Evolutionary conservation across 176 grass and related monocot species (phyloP), one percentile per base, ranked within the genome.

Genomic region (Bonia amplexicaulis): DNA sequence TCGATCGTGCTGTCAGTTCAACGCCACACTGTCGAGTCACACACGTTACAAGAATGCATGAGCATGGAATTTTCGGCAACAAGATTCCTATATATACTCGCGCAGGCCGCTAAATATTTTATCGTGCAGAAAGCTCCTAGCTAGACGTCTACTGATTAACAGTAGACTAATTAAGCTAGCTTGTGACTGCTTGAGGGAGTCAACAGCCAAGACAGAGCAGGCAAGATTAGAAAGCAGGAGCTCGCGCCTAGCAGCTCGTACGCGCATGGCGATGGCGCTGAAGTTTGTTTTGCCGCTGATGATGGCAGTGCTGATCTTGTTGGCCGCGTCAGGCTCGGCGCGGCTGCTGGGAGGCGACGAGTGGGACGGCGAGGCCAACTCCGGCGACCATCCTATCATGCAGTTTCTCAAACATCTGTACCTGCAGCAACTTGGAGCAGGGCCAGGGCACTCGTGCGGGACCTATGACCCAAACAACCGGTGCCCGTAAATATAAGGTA

Each of bases 361-460:
- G 26, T 51, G 76, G 66, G 9, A 3, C 6, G 27, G 54, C 5
- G 42, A 23, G 45, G 29, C 57, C 31, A n/a, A 31, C 45, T 63
- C 55, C 31, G 44, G 54, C 3, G 53, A 71, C 13, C 54, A 71
- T 54, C 44, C 80, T 9, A 0, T 63, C 11, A 29, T 83, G 19
- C 53, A 71, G 6, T 71, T 41, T 3, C 5, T 52, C 54, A 47
- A 64, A 23, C 52, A 52, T 15, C 15, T 82, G 15, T 88, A 77
- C 42, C 52, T 88, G 42, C 86, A 82, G 79, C 61, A 76, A 10
- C 64, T 81, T 15, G 0, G 0, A 0, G 3, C 25, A 7, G 27
- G 26, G 0, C 0, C 7, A 7, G 20, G 40, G 1, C 0, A 2
- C 9, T 79, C 75, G 0, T 61, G 66, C 23, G 0, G 0, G 0